Conservation (phyloP, 352 stramenopile genomes). For the Phytophthora idaei region DNA sequence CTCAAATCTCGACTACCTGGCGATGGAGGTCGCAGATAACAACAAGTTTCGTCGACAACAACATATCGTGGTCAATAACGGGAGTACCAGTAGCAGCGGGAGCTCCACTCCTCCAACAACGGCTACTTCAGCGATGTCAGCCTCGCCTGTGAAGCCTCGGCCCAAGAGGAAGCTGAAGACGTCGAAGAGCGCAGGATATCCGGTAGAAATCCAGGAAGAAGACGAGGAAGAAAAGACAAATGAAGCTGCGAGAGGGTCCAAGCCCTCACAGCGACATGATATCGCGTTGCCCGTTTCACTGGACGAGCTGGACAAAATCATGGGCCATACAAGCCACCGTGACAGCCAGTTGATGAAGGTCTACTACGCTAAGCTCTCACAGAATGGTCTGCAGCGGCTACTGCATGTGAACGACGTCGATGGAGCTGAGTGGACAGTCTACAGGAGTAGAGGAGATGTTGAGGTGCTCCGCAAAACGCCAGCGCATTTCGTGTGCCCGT, state of each 20-base stretch:
- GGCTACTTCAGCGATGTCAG: slow-evolving; percentile 28
- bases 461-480: slow-evolving; percentile 51
- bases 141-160: slow-evolving; percentile 28
- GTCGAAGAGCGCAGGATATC: slow-evolving; percentile 40
- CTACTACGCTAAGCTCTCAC: slow-evolving; percentile 71
- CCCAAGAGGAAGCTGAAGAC: slow-evolving; percentile 64
- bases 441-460: slow-evolving; percentile 38
- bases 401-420: slow-evolving; percentile 45
- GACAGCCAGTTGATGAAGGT: slow-evolving; percentile 78
- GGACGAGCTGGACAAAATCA: slow-evolving; percentile 63
- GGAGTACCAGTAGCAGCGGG: slow-evolving; percentile 32
- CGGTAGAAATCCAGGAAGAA: slow-evolving; percentile 40
- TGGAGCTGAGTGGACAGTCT: slow-evolving; percentile 52
- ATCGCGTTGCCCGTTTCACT: slow-evolving; percentile 39
- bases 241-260: slow-evolving; percentile 21
- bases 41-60: slow-evolving; percentile 58
- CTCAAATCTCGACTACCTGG: slow-evolving; percentile 50
- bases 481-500: slow-evolving; percentile 35
- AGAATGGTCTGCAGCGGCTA: slow-evolving; percentile 60
- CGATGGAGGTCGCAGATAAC: slow-evolving; percentile 55
- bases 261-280: slow-evolving; percentile 23
- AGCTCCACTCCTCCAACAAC: slow-evolving; percentile 31
- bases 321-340: slow-evolving; percentile 62
- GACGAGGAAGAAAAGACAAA: slow-evolving; percentile 32
- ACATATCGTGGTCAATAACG: slow-evolving; percentile 37